Evolutionary conservation across 495 filamentous ascomycete genomes (phyloP), one percentile per base, ranked within the genome.

Genomic region (Penicillium malachiteum): DNA sequence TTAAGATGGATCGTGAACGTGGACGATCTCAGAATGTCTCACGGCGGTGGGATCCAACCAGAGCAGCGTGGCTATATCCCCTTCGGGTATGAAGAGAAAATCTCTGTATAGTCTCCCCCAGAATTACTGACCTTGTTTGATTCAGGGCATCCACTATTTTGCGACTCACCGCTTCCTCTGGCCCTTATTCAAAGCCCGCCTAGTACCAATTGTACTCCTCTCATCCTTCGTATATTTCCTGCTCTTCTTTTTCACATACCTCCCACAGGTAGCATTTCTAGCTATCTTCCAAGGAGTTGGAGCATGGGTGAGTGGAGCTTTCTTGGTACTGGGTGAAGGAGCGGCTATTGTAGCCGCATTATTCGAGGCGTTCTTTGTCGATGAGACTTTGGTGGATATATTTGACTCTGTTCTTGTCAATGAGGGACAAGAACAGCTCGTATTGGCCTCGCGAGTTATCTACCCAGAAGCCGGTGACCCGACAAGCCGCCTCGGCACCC

Each of bases 311-410:
- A 87, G 80, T 65, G 85, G 77, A 39, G 81, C 81, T 12, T 79
- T 87, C 65, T 65, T 87, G 16, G 83, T 87, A 12, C 78, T 88
- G n/a, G 85, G 82, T 11, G 84, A 87, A 73, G 85, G 82, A 13
- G 76, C 81, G 0, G 82, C 80, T 0, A 80, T 87, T 21, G 77
- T 83, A 8, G 79, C 83, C 1, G 65, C 80, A 1, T 74, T 88
- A 7, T 88, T 87, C 56, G 85, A 88, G 66, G 83, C 82, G 1
- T 85, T 88, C 57, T 81, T 88, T 45, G 84, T 86, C 17, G 85
- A 88, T 57, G 81, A 87, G 59, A 85, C 85, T 1, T 76, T 86
- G 48, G 84, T 88, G 26, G 85, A 88, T 66, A 79, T 86, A 43
- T 88, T 87, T 53, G 85, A 87, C 56, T 78, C 85, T 3, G 80